phyloP scores from a whole-genome alignment of 306 rosid species.

The Quercus parvula region DNA sequence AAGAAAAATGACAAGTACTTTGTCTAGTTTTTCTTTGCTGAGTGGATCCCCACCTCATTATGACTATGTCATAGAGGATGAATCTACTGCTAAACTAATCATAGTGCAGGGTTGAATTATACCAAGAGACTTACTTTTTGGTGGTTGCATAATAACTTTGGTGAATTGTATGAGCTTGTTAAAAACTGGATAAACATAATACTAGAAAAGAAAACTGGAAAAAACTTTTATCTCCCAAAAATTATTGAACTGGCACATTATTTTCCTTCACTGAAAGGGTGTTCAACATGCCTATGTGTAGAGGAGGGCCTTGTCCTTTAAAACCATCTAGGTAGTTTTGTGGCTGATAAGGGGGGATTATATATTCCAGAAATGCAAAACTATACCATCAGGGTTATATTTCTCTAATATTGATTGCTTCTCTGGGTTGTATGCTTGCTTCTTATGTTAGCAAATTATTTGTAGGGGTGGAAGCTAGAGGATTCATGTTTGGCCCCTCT shows the following conservation, averaged over 20 bases:
- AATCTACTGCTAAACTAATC: background rate
- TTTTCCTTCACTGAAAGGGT: background rate
- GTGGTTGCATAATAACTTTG: too few relatives aligned
- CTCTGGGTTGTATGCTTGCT: constrained; percentile 8
- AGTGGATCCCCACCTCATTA: too few relatives aligned
- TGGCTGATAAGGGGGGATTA: background rate
- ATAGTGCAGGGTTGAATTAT: background rate
- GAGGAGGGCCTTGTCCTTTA: background rate
- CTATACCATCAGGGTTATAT: background rate
- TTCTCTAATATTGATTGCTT: background rate
- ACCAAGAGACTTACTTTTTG: background rate
- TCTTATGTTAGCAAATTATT: constrained; percentile 17
- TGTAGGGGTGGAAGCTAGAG: constrained; percentile 94
- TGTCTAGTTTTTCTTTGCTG: too few relatives aligned
- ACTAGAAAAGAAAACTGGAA: too few relatives aligned
- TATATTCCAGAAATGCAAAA: background rate
- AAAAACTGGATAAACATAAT: background rate
- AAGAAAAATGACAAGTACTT: too few relatives aligned
- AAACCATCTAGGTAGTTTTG: background rate
- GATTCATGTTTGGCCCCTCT: constrained; percentile 93
- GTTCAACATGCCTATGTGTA: background rate
- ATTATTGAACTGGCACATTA: background rate
- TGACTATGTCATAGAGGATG: background rate
- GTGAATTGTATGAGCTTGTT: background rate
- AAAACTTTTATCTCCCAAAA: background rate